Evolutionary conservation across 164 flowering plant species (phyloP).

Genomic region (Magnolia sinica): DNA sequence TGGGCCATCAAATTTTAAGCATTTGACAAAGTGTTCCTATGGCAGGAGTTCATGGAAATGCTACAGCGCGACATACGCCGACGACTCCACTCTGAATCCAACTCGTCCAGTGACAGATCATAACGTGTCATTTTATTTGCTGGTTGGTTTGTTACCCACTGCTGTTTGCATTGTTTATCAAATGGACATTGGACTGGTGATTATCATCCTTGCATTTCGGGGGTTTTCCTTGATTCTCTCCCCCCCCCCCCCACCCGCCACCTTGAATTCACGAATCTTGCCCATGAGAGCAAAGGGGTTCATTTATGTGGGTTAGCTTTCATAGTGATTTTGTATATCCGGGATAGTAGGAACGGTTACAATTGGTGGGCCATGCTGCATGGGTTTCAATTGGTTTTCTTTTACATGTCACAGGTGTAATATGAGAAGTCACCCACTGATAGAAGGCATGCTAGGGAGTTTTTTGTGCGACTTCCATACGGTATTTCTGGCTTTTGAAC

Average conservation of each 20-base stretch:
- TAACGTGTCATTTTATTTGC: constrained; percentile 2
- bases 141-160: not conserved
- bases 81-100: constrained; percentile 33
- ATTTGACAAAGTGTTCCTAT: not conserved
- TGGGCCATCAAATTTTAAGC: too few species aligned
- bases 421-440: not conserved
- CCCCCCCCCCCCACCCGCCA: too few species aligned
- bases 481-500: not conserved
- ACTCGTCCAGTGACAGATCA: constrained; percentile 13
- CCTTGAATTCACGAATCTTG: not conserved
- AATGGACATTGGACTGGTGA: not conserved
- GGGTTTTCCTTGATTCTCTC: not conserved
- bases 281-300: not conserved
- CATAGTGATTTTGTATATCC: not conserved
- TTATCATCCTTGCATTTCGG: not conserved
- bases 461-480: not conserved
- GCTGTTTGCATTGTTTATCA: not conserved
- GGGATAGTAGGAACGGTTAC: not conserved
- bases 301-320: not conserved
- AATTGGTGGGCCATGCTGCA: not conserved
- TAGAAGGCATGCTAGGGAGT: not conserved
- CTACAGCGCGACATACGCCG: constrained; percentile 37
- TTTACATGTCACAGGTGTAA: not conserved
- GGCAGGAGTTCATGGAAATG: constrained; percentile 68
- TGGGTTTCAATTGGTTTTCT: not conserved